Evolutionary conservation across 2,329 filamentous ascomycete species (phyloP).

Genomic region (Amylocarpus encephaloides): DNA sequence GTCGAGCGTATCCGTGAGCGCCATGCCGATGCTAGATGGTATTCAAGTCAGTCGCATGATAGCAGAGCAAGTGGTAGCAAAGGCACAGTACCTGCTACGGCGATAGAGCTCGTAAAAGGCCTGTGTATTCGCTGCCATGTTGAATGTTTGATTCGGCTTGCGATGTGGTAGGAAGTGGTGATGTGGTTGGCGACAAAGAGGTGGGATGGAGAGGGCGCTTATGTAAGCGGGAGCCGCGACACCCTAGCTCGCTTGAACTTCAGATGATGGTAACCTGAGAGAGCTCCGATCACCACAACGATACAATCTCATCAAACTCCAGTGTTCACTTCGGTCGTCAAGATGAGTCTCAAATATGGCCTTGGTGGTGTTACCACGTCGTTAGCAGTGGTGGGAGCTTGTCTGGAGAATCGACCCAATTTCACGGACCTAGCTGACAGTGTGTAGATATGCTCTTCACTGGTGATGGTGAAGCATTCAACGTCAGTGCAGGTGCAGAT

Average conservation of each 20-base stretch:
- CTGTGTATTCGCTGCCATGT: slow-evolving; percentile 46
- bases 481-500: slow-evolving; percentile 50
- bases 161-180: slow-evolving; percentile 15
- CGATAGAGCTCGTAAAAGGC: slow-evolving; percentile 93
- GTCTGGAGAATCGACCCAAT: slow-evolving; percentile 45
- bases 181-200: slow-evolving; percentile 3
- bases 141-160: slow-evolving; percentile 15
- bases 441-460: slow-evolving; percentile 94
- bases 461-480: slow-evolving; percentile 90
- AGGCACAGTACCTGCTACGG: slow-evolving; percentile 76
- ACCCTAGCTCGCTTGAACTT: background rate
- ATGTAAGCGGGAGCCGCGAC: slow-evolving; percentile 6
- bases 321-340: slow-evolving; percentile 23
- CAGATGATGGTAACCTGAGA: slow-evolving; percentile 9
- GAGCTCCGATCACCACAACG: slow-evolving; percentile 12
- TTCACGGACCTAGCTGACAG: slow-evolving; percentile 20
- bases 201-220: slow-evolving; percentile 6
- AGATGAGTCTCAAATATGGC: slow-evolving; percentile 70
- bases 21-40: slow-evolving; percentile 71
- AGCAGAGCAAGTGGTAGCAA: slow-evolving; percentile 23
- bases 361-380: slow-evolving; percentile 61
- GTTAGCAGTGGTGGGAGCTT: slow-evolving; percentile 68
- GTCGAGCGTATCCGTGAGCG: slow-evolving; percentile 94
- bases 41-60: slow-evolving; percentile 25
- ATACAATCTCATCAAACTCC: slow-evolving; percentile 2